Evolutionary conservation across 2,329 filamentous ascomycete species (phyloP).

Genomic region (Xylariales sp.): DNA sequence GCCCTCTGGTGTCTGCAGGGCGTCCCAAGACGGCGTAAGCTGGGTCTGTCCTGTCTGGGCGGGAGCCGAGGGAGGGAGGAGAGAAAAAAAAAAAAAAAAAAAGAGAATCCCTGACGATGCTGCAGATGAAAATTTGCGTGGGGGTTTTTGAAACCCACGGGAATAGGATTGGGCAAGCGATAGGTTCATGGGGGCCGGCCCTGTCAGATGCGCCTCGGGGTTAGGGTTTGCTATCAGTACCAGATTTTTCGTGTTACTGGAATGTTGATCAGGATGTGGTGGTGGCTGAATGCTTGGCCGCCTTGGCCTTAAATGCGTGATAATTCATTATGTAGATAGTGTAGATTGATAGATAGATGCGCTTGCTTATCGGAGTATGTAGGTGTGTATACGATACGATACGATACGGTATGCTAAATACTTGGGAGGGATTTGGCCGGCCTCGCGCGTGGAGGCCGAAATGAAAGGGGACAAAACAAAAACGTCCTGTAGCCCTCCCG

Average conservation of each 20-base stretch:
- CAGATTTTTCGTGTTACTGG: background rate
- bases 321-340: slow-evolving; percentile 20
- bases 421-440: slow-evolving; percentile 1
- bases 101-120: background rate
- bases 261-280: background rate
- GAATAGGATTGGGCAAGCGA: background rate
- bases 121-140: background rate
- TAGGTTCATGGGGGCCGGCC: background rate
- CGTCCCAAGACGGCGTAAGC: background rate
- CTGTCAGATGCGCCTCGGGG: background rate
- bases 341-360: background rate
- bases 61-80: background rate
- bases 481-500: background rate
- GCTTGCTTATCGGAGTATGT: slow-evolving; percentile 9
- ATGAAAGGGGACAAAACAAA: slow-evolving; percentile 14
- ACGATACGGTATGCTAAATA: slow-evolving; percentile 5
- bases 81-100: background rate
- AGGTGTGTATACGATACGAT: background rate
- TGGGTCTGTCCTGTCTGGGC: too few relatives aligned
- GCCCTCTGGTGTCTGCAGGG: background rate
- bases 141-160: background rate
- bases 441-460: slow-evolving; percentile 21
- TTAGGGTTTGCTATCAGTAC: background rate
- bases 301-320: slow-evolving; percentile 3
- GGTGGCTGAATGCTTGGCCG: background rate